Base-by-base conservation (phyloP, 176 grass and related monocot species). In the Panicum miliaceum region DNA sequence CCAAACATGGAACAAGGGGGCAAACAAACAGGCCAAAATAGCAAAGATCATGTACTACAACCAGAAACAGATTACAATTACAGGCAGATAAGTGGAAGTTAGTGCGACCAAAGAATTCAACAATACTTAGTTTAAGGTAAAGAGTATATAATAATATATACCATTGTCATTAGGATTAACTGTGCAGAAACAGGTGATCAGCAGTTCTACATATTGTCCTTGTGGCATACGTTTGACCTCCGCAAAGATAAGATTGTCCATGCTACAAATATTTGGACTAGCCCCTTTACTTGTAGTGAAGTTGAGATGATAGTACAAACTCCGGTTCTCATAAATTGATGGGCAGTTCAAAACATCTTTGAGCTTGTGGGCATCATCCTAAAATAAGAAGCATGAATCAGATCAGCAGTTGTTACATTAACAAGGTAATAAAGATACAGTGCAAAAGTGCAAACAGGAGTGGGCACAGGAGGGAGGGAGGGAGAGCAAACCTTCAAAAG, bases 301-400 rank as follows among this genome's bases (percentile, higher is more conserved):
- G 80, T 80, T 86, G 58, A 86, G 23, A 73, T 86, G 77, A 73
- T 54, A 73, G 67, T 73, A 80, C 56, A 29, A 72, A 0, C 2
- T 29, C 27, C 0, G 16, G 0, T 80, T 34, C 57, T 80, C 76
- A 41, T 0, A 16, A 42, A 86, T 54, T 35, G 12, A 32, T 16
- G 32, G 6, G 16, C 22, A 65, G 68, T 54, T 7, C 68, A 80
- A 48, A 73, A 86, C 68, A 23, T 86, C 76, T 43, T 73, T 80
- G 23, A 86, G 58, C 65, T 65, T 46, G 40, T 54, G 51, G 47
- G 80, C 38, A 43, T 15, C 1, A 82, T 35, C 80, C 80, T 82
- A 10, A 72, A 20, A 72, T 80, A 68, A 72, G 6, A 59, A 72
- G 25, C 0, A 61, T 61, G 53, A 26, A 6, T 23, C 10, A 47